These are phyloP conservation scores for Thalassiosira livingstoniorum DNA, from an alignment of 352 stramenopile genomes.

Conservation along the genomic window DNA sequence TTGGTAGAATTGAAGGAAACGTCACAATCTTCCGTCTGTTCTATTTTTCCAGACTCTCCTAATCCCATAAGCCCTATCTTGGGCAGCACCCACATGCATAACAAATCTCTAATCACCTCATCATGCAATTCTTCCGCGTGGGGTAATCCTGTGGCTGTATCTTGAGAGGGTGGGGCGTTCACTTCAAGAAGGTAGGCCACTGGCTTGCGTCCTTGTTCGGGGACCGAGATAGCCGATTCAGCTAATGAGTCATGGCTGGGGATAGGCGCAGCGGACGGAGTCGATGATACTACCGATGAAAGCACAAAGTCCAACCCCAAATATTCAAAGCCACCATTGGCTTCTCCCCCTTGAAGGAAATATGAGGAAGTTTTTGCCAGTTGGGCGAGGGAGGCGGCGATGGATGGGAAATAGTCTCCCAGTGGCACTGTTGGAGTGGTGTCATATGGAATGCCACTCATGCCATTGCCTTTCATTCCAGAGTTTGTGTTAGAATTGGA, in stretches of 20 bases:
- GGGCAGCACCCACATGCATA: constrained; percentile 75
- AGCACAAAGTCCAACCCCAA: constrained; percentile 84
- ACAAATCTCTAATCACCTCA: constrained; percentile 74
- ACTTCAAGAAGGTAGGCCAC: constrained; percentile 81
- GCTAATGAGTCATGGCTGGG: background rate
- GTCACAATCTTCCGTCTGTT: background rate
- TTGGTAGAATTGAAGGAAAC: background rate
- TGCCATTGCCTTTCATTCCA: constrained; percentile 8
- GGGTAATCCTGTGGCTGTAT: constrained; percentile 78
- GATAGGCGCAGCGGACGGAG: too few relatives aligned
- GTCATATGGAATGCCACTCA: constrained; percentile 51
- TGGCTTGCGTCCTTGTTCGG: constrained; percentile 18
- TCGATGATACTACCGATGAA: constrained; percentile 51
- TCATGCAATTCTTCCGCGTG: constrained; percentile 81
- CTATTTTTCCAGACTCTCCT: background rate
- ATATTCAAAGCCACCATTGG: constrained; percentile 83
- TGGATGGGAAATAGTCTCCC: constrained; percentile 71
- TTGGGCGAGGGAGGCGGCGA: constrained; percentile 58
- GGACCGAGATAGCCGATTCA: background rate
- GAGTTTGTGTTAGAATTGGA: background rate
- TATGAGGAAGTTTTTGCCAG: constrained; percentile 59
- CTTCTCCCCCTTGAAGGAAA: constrained; percentile 72
- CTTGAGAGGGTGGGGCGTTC: constrained; percentile 81
- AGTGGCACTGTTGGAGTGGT: too few relatives aligned
- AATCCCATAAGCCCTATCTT: constrained; percentile 34